These are phyloP conservation scores for Yamadazyma blattariae DNA, from an alignment of 1,139 yeast species.

Conservation along the genomic window DNA sequence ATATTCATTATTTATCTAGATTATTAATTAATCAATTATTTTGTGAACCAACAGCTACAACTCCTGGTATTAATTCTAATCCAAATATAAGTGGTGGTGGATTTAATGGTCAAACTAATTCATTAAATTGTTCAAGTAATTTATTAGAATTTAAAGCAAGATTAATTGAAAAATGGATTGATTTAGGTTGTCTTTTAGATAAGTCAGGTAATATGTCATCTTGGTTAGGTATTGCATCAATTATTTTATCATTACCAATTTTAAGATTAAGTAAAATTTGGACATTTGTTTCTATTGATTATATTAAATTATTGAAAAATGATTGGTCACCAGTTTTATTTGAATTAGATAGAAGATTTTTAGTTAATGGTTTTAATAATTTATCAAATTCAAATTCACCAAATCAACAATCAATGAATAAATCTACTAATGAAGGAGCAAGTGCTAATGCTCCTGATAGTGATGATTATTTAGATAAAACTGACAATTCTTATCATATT, in stretches of 20 bases:
- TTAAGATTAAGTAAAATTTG: conserved; percentile 73
- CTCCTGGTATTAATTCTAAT: too few relatives aligned
- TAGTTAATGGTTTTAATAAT: conserved; percentile 35
- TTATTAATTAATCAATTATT: conserved; percentile 72
- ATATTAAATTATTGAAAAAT: conserved; percentile 61
- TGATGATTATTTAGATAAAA: conserved; percentile 16
- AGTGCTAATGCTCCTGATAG: not conserved
- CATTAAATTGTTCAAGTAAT: conserved; percentile 15
- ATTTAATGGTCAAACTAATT: not conserved
- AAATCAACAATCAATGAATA: conserved; percentile 9
- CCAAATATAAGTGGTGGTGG: too few relatives aligned
- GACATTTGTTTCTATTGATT: conserved; percentile 65
- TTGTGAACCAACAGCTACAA: conserved; percentile 32
- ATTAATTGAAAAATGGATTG: conserved; percentile 79
- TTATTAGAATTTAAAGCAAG: conserved; percentile 55
- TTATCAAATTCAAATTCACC: conserved; percentile 16
- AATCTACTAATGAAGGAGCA: not conserved
- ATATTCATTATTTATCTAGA: conserved; percentile 76
- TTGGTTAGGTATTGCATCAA: conserved; percentile 89
- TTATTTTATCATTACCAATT: conserved; percentile 79
- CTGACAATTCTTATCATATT: conserved; percentile 61
- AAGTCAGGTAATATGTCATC: conserved; percentile 90
- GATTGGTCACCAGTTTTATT: conserved; percentile 96
- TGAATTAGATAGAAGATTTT: conserved; percentile 76
- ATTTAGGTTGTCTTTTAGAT: conserved; percentile 75